These are phyloP conservation scores for Lachnellula occidentalis DNA, from an alignment of 2,329 filamentous ascomycete species.

Conservation along the genomic window DNA sequence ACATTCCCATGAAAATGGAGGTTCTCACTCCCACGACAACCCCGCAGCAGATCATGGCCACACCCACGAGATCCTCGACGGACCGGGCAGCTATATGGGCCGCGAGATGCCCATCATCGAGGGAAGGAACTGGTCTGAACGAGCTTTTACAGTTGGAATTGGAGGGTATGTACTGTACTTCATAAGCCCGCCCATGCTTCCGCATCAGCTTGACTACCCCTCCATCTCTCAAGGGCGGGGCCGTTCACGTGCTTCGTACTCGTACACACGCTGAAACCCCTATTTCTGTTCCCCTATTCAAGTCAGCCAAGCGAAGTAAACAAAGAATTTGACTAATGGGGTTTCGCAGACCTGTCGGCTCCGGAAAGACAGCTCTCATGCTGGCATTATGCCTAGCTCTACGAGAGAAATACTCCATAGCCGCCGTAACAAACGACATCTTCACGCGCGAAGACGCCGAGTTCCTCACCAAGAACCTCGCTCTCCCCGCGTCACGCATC, in stretches of 20 bases:
- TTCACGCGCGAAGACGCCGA: slow-evolving; percentile 98
- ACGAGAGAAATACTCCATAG: slow-evolving; percentile 75
- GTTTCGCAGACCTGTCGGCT: slow-evolving; percentile 75
- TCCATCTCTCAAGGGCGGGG: slow-evolving; percentile 10
- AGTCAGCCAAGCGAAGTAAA: neutral
- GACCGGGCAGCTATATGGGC: slow-evolving; percentile 81
- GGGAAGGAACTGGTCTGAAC: slow-evolving; percentile 78
- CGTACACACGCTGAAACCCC: neutral
- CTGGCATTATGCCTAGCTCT: slow-evolving; percentile 83
- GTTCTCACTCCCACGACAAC: slow-evolving; percentile 48
- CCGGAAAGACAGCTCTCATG: slow-evolving; percentile 97
- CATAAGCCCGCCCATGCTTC: neutral
- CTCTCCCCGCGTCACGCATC: slow-evolving; percentile 78
- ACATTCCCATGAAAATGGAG: slow-evolving; percentile 31
- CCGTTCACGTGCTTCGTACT: slow-evolving; percentile 11
- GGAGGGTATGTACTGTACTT: slow-evolving; percentile 63
- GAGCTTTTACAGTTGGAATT: slow-evolving; percentile 96
- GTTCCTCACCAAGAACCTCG: slow-evolving; percentile 83
- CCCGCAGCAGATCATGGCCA: slow-evolving; percentile 77
- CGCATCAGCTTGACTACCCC: neutral
- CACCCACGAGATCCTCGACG: slow-evolving; percentile 90
- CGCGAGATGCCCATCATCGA: slow-evolving; percentile 93
- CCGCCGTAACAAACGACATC: slow-evolving; percentile 97
- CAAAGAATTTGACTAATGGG: slow-evolving; percentile 1
- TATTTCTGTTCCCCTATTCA: neutral